Conservation (phyloP, 768 basidiomycete genomes). For the Panaeolus papilionaceus region DNA sequence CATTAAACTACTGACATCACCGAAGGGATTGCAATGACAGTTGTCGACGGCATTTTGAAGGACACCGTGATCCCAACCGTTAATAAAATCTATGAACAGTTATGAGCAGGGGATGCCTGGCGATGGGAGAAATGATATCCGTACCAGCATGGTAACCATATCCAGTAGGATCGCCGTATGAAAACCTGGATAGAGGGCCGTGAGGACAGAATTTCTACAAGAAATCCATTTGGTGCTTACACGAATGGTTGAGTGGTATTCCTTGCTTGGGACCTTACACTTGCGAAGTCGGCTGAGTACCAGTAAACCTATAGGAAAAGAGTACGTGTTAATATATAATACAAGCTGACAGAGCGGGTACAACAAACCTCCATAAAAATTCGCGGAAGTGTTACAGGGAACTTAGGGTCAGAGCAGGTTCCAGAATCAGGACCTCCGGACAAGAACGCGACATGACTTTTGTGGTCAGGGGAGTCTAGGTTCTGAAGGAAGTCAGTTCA, state of each 20-base stretch:
- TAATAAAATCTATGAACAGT: slow-evolving; percentile 50
- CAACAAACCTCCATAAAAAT: slow-evolving; percentile 56
- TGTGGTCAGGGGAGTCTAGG: slow-evolving; percentile 55
- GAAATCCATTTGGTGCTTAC: slow-evolving; percentile 34
- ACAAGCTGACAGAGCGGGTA: neutral
- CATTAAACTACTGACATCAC: slow-evolving; percentile 41
- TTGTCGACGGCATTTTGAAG: slow-evolving; percentile 61
- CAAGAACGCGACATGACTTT: slow-evolving; percentile 56
- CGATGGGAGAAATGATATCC: slow-evolving; percentile 19
- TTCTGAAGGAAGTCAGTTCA: slow-evolving; percentile 36
- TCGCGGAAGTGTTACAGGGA: slow-evolving; percentile 51
- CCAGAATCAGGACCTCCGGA: slow-evolving; percentile 55
- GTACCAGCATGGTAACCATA: slow-evolving; percentile 65
- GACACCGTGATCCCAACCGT: slow-evolving; percentile 66
- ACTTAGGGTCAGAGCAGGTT: slow-evolving; percentile 53
- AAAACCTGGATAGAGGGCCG: slow-evolving; percentile 33
- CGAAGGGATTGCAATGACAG: slow-evolving; percentile 53
- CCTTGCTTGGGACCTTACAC: slow-evolving; percentile 46
- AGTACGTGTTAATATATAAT: neutral
- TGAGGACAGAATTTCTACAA: neutral
- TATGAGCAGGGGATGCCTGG: neutral
- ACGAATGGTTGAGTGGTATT: slow-evolving; percentile 59
- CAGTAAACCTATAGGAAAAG: slow-evolving; percentile 49
- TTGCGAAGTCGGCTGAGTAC: slow-evolving; percentile 42
- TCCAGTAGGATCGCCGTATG: slow-evolving; percentile 68